Conservation (phyloP, 768 basidiomycete genomes). For the Suillus ampliporus region DNA sequence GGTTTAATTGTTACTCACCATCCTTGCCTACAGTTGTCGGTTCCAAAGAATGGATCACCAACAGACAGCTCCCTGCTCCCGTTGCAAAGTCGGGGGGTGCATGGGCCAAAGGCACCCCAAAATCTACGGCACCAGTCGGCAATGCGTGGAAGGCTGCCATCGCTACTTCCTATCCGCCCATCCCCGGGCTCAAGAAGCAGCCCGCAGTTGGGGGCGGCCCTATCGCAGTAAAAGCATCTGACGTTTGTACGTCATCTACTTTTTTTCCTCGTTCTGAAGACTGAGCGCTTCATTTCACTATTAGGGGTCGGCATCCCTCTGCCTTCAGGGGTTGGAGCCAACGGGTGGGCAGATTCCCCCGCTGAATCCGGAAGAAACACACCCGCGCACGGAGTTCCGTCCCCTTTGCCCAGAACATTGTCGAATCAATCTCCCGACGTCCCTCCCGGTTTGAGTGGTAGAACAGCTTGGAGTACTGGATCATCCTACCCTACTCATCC, state of each 20-base stretch:
- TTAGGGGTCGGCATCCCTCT: slow-evolving; percentile 1
- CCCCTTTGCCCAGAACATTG: slow-evolving; percentile 10
- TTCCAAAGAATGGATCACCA: slow-evolving; percentile 29
- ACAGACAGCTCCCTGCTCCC: slow-evolving; percentile 20
- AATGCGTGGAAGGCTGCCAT: slow-evolving; percentile 22
- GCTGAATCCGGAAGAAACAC: slow-evolving; percentile 23
- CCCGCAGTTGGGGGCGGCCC: slow-evolving; percentile 36
- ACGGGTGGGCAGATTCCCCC: slow-evolving; percentile 26
- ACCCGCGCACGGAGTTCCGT: slow-evolving; percentile 13
- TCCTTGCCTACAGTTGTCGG: slow-evolving; percentile 31
- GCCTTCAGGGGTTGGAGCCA: neutral
- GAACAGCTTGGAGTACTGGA: slow-evolving; percentile 16
- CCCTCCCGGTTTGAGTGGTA: slow-evolving; percentile 19
- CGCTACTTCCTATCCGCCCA: slow-evolving; percentile 13
- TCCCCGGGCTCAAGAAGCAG: slow-evolving; percentile 11
- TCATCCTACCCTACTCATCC: slow-evolving; percentile 19
- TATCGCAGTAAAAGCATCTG: slow-evolving; percentile 30
- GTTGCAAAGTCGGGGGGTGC: slow-evolving; percentile 14
- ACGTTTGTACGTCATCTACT: slow-evolving; percentile 32
- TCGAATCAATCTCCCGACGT: slow-evolving; percentile 12
- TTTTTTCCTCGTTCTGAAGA: no score
- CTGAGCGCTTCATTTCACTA: neutral
- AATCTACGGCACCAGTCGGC: slow-evolving; percentile 27
- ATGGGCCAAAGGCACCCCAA: slow-evolving; percentile 26
- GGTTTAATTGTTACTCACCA: slow-evolving; percentile 13